Evolutionary conservation across 371 early-diverging fungal genomes (phyloP).

Genomic region (Mucor sp.): DNA sequence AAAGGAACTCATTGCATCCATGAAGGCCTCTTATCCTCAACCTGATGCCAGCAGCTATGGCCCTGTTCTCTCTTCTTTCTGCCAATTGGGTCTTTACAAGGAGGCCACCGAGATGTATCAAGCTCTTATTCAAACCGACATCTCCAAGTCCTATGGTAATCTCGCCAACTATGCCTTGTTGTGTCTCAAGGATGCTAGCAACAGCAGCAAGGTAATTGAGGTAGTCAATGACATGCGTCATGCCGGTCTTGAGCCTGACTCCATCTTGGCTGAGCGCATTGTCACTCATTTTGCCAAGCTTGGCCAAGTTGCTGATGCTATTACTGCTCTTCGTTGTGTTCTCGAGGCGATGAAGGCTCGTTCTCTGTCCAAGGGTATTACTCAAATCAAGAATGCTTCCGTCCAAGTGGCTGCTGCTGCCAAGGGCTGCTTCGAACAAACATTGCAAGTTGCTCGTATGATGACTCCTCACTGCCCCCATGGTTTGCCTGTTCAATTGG

Average conservation of each 20-base stretch:
- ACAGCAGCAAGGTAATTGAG: constrained; percentile 4
- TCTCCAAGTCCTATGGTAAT: constrained; percentile 50
- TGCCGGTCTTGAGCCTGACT: constrained; percentile 45
- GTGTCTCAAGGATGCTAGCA: constrained; percentile 27
- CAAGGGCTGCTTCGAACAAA: constrained; percentile 12
- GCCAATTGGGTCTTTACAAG: constrained; percentile 24
- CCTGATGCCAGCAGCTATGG: constrained; percentile 53
- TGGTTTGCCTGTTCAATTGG: constrained; percentile 16
- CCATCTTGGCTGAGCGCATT: constrained; percentile 37
- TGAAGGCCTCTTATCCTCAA: constrained; percentile 28
- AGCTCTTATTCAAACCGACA: constrained; percentile 38
- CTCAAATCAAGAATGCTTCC: constrained; percentile 25
- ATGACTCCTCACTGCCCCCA: constrained; percentile 18
- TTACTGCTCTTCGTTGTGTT: constrained; percentile 26
- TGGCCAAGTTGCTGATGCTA: constrained; percentile 18
- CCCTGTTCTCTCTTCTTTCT: constrained; percentile 49
- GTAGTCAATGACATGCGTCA: constrained; percentile 42
- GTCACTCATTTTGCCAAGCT: constrained; percentile 21
- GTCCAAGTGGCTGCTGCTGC: constrained; percentile 8
- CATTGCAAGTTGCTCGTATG: constrained; percentile 20
- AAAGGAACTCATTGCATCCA: constrained; percentile 25
- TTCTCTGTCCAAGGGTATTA: constrained; percentile 24
- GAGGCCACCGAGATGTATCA: constrained; percentile 37
- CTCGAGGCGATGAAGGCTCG: constrained; percentile 34
- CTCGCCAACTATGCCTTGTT: constrained; percentile 48